phyloP scores from a whole-genome alignment of 805 yeast species.

The Suhomyces sp. region DNA sequence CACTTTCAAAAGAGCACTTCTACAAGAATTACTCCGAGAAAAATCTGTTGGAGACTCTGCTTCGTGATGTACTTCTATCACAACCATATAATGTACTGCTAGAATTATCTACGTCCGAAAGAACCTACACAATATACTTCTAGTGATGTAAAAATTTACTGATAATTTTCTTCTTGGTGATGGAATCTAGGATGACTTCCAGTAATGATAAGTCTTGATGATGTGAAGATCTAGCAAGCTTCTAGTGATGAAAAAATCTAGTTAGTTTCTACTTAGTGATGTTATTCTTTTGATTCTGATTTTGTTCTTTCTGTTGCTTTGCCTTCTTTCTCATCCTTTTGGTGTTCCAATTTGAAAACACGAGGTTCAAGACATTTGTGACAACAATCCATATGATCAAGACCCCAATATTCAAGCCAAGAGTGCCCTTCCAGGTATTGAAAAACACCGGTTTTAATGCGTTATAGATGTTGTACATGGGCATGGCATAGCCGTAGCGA shows the following conservation, averaged over 20 bases:
- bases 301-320: background rate
- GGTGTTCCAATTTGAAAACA: background rate
- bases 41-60: too few species aligned
- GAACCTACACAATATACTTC: too few species aligned
- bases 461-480: slow-evolving; percentile 32
- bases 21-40: too few species aligned
- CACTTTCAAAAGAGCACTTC: too few species aligned
- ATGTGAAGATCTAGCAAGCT: too few species aligned
- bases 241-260: too few species aligned
- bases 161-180: background rate
- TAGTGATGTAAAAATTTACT: background rate
- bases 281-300: background rate
- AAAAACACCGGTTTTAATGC: slow-evolving; percentile 33
- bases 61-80: background rate
- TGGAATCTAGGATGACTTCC: too few species aligned
- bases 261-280: background rate
- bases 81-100: background rate
- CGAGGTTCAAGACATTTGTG: slow-evolving; percentile 12
- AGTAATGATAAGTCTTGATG: too few species aligned
- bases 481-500: slow-evolving; percentile 36
- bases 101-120: background rate
- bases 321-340: background rate
- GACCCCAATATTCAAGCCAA: slow-evolving; percentile 31
- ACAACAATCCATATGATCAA: slow-evolving; percentile 29
- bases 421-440: slow-evolving; percentile 30